phyloP scores from a whole-genome alignment of 352 stramenopile species.

The Pythium biforme region DNA sequence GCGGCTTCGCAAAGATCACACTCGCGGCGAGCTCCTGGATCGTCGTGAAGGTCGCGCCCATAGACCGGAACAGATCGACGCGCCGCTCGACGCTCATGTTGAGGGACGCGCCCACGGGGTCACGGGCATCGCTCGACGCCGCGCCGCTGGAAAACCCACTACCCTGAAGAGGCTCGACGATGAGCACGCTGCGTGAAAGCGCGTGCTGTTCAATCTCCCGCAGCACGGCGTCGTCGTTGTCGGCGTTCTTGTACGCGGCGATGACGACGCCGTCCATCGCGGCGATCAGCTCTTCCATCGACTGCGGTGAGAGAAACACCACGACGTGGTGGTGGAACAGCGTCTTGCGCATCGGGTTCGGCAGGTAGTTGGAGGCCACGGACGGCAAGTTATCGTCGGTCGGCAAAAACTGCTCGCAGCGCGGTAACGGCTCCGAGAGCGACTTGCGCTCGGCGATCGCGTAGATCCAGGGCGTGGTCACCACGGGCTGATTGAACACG shows the following conservation, averaged over 20 bases:
- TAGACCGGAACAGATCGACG: conserved; percentile 56
- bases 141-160: conserved; percentile 56
- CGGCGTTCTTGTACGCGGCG: conserved; percentile 48
- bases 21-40: conserved; percentile 80
- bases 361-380: conserved; percentile 65
- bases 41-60: conserved; percentile 66
- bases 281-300: conserved; percentile 74
- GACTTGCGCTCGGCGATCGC: conserved; percentile 72
- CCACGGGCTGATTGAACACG: conserved; percentile 82
- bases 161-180: conserved; percentile 55
- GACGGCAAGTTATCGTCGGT: conserved; percentile 53
- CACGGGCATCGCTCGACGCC: conserved; percentile 46
- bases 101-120: conserved; percentile 9
- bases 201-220: conserved; percentile 53
- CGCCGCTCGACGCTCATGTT: conserved; percentile 52
- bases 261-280: conserved; percentile 75
- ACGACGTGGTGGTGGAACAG: conserved; percentile 71
- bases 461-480: conserved; percentile 80
- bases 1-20: conserved; percentile 79
- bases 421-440: conserved; percentile 67
- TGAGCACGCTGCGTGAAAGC: conserved; percentile 46
- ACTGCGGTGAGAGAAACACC: conserved; percentile 70
- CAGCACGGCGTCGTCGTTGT: conserved; percentile 60
- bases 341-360: conserved; percentile 72
- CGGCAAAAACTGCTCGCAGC: conserved; percentile 75